A percentile compares a stretch with the other conserved stretches of the same genome.
These are phyloP conservation scores for Lipomyces yamadae DNA, from an alignment of 805 yeast genomes.

Conservation along the genomic window DNA sequence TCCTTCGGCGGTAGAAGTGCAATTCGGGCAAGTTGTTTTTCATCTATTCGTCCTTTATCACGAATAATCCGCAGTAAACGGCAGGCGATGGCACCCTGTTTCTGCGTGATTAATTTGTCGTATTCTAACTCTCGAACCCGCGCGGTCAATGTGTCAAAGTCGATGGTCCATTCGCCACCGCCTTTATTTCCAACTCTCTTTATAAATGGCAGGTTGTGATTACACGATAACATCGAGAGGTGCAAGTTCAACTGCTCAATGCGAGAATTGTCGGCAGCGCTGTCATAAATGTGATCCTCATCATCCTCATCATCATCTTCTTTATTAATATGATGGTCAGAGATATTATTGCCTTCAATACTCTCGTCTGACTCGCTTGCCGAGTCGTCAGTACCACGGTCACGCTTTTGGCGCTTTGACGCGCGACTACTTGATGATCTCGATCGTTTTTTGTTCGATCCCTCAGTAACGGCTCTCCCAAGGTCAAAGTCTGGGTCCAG, in stretches of 20 bases:
- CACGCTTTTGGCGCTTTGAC: constrained; percentile 39
- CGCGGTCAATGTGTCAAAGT: constrained; percentile 43
- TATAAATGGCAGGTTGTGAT: constrained; percentile 61
- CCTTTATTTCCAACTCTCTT: constrained; percentile 59
- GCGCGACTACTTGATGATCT: constrained; percentile 17
- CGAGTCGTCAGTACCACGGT: constrained; percentile 41
- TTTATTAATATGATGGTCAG: constrained; percentile 24
- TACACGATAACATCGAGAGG: constrained; percentile 64
- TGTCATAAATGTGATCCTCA: constrained; percentile 26
- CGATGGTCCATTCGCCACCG: constrained; percentile 52
- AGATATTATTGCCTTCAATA: background rate
- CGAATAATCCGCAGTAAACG: constrained; percentile 80
- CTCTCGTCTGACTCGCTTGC: constrained; percentile 3
- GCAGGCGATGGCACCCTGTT: constrained; percentile 58
- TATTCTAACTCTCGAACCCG: constrained; percentile 43
- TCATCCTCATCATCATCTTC: constrained; percentile 40
- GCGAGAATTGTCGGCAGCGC: constrained; percentile 16
- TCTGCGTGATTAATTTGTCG: constrained; percentile 45
- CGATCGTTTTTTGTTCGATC: constrained; percentile 18
- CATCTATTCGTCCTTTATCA: constrained; percentile 74
- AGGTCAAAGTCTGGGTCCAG: constrained; percentile 37
- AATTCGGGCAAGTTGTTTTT: constrained; percentile 68
- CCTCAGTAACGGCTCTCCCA: constrained; percentile 31
- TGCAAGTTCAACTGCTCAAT: constrained; percentile 50
- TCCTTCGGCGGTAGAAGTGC: constrained; percentile 79